A percentile compares a stretch with the other conserved stretches of the same genome.
phyloP scores from a whole-genome alignment of 139 green algal species.

The Chlorella sp. region DNA sequence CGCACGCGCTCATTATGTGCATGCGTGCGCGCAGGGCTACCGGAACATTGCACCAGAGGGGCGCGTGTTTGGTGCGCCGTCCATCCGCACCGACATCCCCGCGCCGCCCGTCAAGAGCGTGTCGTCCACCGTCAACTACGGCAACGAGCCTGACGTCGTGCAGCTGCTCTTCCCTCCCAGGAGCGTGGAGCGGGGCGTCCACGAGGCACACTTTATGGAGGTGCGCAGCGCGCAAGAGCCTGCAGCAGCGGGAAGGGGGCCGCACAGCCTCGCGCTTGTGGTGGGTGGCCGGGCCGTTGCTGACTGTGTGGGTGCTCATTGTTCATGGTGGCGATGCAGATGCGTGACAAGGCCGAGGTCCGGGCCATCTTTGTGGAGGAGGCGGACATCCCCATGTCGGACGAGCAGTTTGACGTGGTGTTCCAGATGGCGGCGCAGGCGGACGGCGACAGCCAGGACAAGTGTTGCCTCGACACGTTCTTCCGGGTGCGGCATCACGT shows the following conservation, averaged over 20 bases:
- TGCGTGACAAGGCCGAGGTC: constrained; percentile 24
- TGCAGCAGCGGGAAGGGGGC: no score
- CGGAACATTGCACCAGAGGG: constrained; percentile 36
- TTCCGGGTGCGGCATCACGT: constrained; percentile 34
- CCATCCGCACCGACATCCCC: constrained; percentile 52
- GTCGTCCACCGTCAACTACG: constrained; percentile 50
- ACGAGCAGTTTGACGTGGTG: constrained; percentile 46
- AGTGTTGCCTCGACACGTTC: constrained; percentile 37
- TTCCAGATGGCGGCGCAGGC: constrained; percentile 33
- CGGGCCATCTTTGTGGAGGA: constrained; percentile 7
- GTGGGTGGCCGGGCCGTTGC: no score
- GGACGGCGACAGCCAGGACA: constrained; percentile 16
- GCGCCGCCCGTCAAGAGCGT: constrained; percentile 15
- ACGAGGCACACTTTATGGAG: constrained; percentile 48
- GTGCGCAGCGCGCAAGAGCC: no score
- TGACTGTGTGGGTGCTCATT: no score
- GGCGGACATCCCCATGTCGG: constrained; percentile 19
- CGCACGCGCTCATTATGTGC: no score
- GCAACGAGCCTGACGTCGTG: constrained; percentile 53
- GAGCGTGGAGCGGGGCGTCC: constrained; percentile 46
- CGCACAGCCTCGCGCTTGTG: no score
- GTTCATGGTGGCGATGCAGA: no score
- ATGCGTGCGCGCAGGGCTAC: constrained; percentile 37
- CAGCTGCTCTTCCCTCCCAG: constrained; percentile 51
- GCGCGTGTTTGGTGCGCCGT: constrained; percentile 43